Base-by-base conservation (phyloP, 331 rosid genomes). In the Prunus yedoensis region DNA sequence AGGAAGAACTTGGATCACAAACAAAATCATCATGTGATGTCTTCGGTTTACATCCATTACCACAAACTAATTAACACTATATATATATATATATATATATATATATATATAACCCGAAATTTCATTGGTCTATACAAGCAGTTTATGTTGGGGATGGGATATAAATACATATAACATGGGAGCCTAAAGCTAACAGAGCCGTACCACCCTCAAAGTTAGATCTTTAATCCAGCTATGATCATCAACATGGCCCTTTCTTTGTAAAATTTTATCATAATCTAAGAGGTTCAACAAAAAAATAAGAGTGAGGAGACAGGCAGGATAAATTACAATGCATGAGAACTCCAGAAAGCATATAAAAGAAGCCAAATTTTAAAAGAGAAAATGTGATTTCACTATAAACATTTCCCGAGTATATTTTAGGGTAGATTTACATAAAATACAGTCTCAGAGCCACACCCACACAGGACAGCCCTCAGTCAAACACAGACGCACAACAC, bases 161-260 rank as follows among this genome's bases (percentile, higher is more conserved):
- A 56, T 20, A 56, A 56, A 56, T 10, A 56, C 32, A 32, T 21
- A 38, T 20, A 71, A 53, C 8, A 13, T 18, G 38, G 17, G 63
- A 70, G 32, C 59, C 21, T 49, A 28, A 32, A 52, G n/a, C 74
- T 70, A 51, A 32, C 16, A 70, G 16, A 70, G 75, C 21, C 12
- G 50, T 56, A 71, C 20, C 25, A 18, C 50, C 62, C 66, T 71
- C 2, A 54, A 45, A 27, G 45, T 41, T 56, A 38, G 20, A 72
- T 41, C 23, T 23, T 72, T 16, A 13, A 38, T 71, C 75, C 52
- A 35, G 53, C 1, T 41, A 41, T 8, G 66, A 25, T 51, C 45
- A 43, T 56, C 41, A 56, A 20, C 21, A 28, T 50, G 73, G 25
- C 57, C 57, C 41, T 67, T 46, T 23, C 8, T 25, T 23, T 16